phyloP scores from a whole-genome alignment of 768 basidiomycete genomes.

The Psilocybe subaeruginosa region DNA sequence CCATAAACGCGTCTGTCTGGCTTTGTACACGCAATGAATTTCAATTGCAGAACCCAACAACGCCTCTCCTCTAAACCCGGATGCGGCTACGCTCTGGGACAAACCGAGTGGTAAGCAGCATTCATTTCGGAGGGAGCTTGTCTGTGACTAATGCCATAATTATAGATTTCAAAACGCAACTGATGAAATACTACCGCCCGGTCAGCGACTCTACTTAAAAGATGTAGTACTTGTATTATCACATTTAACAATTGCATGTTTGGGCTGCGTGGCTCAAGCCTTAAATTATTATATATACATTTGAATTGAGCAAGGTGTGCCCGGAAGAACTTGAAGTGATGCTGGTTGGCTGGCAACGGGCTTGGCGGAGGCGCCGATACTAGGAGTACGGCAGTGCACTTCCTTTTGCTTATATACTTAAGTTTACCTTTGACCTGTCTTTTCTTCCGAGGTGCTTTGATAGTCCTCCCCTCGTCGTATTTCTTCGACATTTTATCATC shows the following conservation, averaged over 20 bases:
- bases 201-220: slow-evolving; percentile 34
- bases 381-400: neutral
- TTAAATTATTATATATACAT: neutral
- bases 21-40: slow-evolving; percentile 10
- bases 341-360: slow-evolving; percentile 16
- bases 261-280: slow-evolving; percentile 12
- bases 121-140: neutral
- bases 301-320: neutral
- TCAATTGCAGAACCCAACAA: slow-evolving; percentile 81
- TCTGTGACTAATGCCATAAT: slow-evolving; percentile 8
- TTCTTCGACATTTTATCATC: slow-evolving; percentile 4
- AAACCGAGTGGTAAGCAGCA: slow-evolving; percentile 58
- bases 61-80: slow-evolving; percentile 85
- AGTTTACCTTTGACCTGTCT: slow-evolving; percentile 2
- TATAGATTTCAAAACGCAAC: slow-evolving; percentile 70
- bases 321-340: slow-evolving; percentile 6
- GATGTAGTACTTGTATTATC: slow-evolving; percentile 12
- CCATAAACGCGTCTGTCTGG: neutral
- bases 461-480: slow-evolving; percentile 13
- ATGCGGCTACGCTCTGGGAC: slow-evolving; percentile 84
- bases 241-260: slow-evolving; percentile 11
- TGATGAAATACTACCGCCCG: slow-evolving; percentile 75
- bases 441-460: slow-evolving; percentile 19
- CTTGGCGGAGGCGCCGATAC: slow-evolving; percentile 10
- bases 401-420: slow-evolving; percentile 6